A percentile compares a stretch with the other conserved stretches of the same genome.
Evolutionary conservation across 345 rosid genomes (phyloP).

Genomic region (Acer negundo): DNA sequence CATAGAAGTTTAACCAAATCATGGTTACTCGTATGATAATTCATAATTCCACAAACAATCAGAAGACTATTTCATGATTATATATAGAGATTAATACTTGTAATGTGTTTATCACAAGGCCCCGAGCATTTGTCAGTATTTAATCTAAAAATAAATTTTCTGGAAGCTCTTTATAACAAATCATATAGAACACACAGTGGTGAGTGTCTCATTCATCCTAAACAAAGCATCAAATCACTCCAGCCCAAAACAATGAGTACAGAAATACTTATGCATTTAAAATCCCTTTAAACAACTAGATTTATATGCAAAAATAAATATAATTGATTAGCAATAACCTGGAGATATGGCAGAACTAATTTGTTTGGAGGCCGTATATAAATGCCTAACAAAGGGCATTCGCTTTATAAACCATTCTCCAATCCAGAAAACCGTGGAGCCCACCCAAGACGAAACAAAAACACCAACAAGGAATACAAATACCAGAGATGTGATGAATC

Average conservation of each 20-base stretch:
- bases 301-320: background rate
- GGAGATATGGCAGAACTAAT: slow-evolving; percentile 79
- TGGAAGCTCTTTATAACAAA: background rate
- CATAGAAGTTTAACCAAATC: background rate
- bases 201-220: background rate
- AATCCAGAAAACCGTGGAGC: slow-evolving; percentile 62
- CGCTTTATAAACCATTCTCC: slow-evolving; percentile 73
- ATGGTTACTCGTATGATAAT: background rate
- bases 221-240: background rate
- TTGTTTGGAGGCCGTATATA: slow-evolving; percentile 74
- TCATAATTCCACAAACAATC: background rate
- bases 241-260: background rate
- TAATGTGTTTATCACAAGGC: background rate
- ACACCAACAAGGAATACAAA: slow-evolving; percentile 67
- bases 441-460: slow-evolving; percentile 71
- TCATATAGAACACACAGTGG: background rate
- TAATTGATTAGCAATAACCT: slow-evolving; percentile 36
- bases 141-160: background rate
- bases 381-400: slow-evolving; percentile 70
- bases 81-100: background rate
- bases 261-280: slow-evolving; percentile 17
- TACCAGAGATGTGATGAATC: slow-evolving; percentile 64
- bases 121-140: background rate
- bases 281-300: slow-evolving; percentile 14
- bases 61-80: background rate